Evolutionary conservation across 2,329 filamentous ascomycete species (phyloP).

Genomic region (Fusarium multiceps): DNA sequence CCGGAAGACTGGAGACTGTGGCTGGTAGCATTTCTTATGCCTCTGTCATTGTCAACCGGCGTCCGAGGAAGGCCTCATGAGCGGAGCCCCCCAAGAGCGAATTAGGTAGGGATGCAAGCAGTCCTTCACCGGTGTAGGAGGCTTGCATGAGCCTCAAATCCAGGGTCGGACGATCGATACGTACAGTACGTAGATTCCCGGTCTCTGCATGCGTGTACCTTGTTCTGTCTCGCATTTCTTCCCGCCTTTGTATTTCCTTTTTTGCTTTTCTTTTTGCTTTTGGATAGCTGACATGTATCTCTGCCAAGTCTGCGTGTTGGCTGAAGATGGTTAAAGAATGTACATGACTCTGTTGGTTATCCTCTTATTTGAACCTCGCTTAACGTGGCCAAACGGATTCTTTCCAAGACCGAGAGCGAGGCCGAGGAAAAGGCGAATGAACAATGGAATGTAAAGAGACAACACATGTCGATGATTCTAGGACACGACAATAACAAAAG

Average conservation of each 20-base stretch:
- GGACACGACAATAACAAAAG: neutral
- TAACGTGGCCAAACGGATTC: neutral
- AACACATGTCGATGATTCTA: neutral
- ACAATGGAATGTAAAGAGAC: neutral
- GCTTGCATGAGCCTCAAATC: slow-evolving; percentile 34
- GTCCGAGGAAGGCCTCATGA: slow-evolving; percentile 34
- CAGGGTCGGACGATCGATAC: slow-evolving; percentile 1
- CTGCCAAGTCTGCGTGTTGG: neutral
- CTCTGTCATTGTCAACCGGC: slow-evolving; percentile 14
- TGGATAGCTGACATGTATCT: neutral
- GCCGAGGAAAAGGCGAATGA: slow-evolving; percentile 11
- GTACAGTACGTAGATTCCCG: neutral
- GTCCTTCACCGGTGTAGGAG: slow-evolving; percentile 26
- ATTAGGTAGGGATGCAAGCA: slow-evolving; percentile 11
- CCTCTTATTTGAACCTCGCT: neutral
- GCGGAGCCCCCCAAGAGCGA: slow-evolving; percentile 16
- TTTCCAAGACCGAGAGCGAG: slow-evolving; percentile 1
- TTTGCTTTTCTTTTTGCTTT: neutral
- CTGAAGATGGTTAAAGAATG: neutral
- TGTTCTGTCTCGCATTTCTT: neutral
- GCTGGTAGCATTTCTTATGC: slow-evolving; percentile 1
- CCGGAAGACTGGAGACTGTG: neutral
- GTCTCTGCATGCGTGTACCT: neutral
- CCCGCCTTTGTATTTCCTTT: neutral
- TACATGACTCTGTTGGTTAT: neutral